Evolutionary conservation across 495 filamentous ascomycete species (phyloP).

Genomic region (Penicillium dipodomyicola): DNA sequence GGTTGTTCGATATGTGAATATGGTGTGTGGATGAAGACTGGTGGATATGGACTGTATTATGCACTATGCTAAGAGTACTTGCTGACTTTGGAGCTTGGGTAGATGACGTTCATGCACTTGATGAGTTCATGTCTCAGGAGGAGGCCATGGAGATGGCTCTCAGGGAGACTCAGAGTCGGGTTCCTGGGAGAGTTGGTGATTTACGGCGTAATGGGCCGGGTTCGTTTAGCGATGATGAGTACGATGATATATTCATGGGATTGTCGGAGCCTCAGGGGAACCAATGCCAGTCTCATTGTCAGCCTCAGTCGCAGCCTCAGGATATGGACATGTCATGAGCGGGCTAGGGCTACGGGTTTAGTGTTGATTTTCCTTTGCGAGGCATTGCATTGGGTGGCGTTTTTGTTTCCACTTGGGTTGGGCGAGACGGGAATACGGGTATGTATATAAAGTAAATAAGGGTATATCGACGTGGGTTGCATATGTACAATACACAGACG

Average conservation of each 20-base stretch:
- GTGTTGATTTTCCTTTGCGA: neutral
- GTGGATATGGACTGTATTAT: neutral
- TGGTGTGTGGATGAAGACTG: neutral
- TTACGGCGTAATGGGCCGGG: constrained; percentile 12
- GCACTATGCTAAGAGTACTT: neutral
- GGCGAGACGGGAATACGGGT: constrained; percentile 1
- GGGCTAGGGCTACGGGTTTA: neutral
- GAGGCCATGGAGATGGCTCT: constrained; percentile 33
- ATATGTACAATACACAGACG: constrained; percentile 30
- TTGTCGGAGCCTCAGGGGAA: constrained; percentile 24
- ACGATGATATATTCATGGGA: constrained; percentile 51
- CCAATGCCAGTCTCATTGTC: neutral
- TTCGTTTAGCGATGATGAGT: constrained; percentile 55
- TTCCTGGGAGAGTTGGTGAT: neutral
- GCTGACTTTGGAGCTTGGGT: neutral
- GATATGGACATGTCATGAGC: constrained; percentile 45
- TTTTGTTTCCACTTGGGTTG: constrained; percentile 4
- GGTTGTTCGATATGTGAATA: neutral
- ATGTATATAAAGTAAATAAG: constrained; percentile 23
- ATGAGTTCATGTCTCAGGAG: constrained; percentile 35
- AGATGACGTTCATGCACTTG: constrained; percentile 37
- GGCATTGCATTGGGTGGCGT: constrained; percentile 26
- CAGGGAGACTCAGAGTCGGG: constrained; percentile 6
- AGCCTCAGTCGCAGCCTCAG: constrained; percentile 17
- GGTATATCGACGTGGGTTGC: constrained; percentile 29